Percentiles rank a stretch among this genome's conserved stretches.
Evolutionary conservation across 1,139 yeast genomes (phyloP).

Genomic region (Hemisphaericaspora lyxosophila): DNA sequence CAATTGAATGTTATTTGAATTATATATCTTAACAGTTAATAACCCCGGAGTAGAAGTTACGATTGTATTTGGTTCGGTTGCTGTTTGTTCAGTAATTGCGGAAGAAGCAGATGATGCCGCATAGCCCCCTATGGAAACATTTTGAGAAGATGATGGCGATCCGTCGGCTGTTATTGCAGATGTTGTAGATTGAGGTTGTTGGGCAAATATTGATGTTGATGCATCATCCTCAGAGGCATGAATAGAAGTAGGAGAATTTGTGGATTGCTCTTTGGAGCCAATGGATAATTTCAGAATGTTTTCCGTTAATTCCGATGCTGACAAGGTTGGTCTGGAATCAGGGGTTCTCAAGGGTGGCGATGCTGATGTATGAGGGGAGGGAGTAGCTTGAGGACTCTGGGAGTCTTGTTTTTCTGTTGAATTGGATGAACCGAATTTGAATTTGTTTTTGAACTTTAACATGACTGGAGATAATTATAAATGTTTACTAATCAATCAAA

Average conservation of each 20-base stretch:
- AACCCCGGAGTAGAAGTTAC: slow-evolving; percentile 56
- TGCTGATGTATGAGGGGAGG: slow-evolving; percentile 8
- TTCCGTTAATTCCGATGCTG: slow-evolving; percentile 25
- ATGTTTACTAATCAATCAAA: too few species aligned
- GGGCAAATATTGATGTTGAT: slow-evolving; percentile 6
- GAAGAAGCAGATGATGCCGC: slow-evolving; percentile 6
- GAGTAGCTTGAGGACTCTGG: slow-evolving; percentile 4
- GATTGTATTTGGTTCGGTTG: slow-evolving; percentile 5
- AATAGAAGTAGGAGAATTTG: slow-evolving; percentile 1
- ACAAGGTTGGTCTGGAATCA: slow-evolving; percentile 29
- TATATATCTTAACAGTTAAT: slow-evolving; percentile 66
- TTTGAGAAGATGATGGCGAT: slow-evolving; percentile 11
- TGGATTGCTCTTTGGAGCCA: slow-evolving; percentile 6
- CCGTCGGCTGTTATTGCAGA: slow-evolving; percentile 7
- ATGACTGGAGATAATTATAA: too few species aligned
- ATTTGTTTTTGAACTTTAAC: slow-evolving; percentile 49
- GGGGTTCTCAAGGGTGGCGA: slow-evolving; percentile 24
- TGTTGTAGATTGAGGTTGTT: slow-evolving; percentile 9
- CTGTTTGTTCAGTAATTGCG: slow-evolving; percentile 5
- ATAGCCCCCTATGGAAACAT: slow-evolving; percentile 8
- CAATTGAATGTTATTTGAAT: slow-evolving; percentile 57
- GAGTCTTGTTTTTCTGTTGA: slow-evolving; percentile 4
- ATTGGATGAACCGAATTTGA: slow-evolving; percentile 41
- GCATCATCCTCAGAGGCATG: slow-evolving; percentile 5
- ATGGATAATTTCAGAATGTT: slow-evolving; percentile 30